Percentiles rank a stretch among this genome's conserved stretches.
These are phyloP conservation scores for Talaromyces adpressus DNA, from an alignment of 495 filamentous ascomycete genomes.

Conservation along the genomic window DNA sequence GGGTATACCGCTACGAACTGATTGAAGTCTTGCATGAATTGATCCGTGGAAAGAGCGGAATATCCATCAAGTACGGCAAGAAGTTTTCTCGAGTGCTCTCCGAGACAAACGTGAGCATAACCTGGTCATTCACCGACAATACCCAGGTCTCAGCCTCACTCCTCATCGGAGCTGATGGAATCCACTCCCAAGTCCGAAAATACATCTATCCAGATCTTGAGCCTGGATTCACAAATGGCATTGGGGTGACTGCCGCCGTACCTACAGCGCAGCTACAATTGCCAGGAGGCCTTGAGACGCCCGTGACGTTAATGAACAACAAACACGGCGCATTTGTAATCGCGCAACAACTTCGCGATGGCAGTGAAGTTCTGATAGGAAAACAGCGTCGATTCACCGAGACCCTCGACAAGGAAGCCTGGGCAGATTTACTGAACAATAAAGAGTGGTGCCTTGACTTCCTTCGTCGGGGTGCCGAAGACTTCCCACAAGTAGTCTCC, in stretches of 20 bases:
- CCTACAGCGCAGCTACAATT: constrained; percentile 17
- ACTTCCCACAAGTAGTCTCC: constrained; percentile 29
- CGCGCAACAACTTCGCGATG: constrained; percentile 36
- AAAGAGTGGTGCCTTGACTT: constrained; percentile 30
- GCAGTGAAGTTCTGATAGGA: constrained; percentile 36
- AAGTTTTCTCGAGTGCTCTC: constrained; percentile 32
- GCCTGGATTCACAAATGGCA: constrained; percentile 20
- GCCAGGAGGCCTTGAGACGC: constrained; percentile 23
- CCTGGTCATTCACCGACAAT: constrained; percentile 35
- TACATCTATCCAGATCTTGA: constrained; percentile 24
- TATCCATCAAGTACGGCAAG: constrained; percentile 32
- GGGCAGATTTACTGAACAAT: constrained; percentile 21
- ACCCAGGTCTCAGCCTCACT: constrained; percentile 19
- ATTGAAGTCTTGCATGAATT: constrained; percentile 18
- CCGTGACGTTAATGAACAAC: constrained; percentile 32
- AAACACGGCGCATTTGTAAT: constrained; percentile 37
- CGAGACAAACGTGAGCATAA: constrained; percentile 20
- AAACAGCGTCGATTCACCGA: constrained; percentile 25
- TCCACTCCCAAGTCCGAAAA: constrained; percentile 39
- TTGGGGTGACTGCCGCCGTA: constrained; percentile 24
- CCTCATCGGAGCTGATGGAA: constrained; percentile 43
- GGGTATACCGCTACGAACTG: constrained; percentile 41
- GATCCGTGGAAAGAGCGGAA: constrained; percentile 8
- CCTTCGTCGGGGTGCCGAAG: constrained; percentile 18
- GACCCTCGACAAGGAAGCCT: constrained; percentile 24